Evolutionary conservation across 2,329 filamentous ascomycete species (phyloP).

Genomic region (Alternaria sp.): DNA sequence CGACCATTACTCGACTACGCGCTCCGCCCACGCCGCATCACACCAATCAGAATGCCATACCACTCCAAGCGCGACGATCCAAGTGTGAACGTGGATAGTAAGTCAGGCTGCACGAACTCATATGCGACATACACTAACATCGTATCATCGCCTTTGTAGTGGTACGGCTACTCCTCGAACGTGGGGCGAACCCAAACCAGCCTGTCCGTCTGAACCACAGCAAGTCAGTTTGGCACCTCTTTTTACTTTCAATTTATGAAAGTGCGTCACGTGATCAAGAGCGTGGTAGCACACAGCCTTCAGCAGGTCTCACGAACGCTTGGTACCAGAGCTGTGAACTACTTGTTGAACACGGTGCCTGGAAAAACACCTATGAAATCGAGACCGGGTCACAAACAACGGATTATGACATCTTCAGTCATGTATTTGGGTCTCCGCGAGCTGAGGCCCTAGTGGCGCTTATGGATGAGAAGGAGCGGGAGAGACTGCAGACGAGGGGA

Average conservation of each 20-base stretch:
- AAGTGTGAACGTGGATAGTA: slow-evolving; percentile 8
- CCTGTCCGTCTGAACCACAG: slow-evolving; percentile 4
- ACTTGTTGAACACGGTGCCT: not conserved
- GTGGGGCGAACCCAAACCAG: slow-evolving; percentile 20
- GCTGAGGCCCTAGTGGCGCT: rapidly evolving
- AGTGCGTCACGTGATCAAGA: no score
- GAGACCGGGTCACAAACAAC: not conserved
- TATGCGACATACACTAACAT: not conserved
- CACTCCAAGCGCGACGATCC: slow-evolving; percentile 13
- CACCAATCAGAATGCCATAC: slow-evolving; percentile 7
- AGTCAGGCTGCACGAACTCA: no score
- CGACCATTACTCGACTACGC: slow-evolving; percentile 24
- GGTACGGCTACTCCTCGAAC: slow-evolving; percentile 10
- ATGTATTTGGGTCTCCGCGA: not conserved
- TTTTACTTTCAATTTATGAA: slow-evolving; percentile 13
- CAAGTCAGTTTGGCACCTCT: slow-evolving; percentile 15
- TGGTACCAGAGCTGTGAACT: not conserved
- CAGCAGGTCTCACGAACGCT: not conserved
- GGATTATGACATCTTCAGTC: not conserved
- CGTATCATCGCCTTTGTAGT: not conserved
- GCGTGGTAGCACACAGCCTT: no score
- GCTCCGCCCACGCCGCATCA: slow-evolving; percentile 5
- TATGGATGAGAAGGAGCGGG: not conserved
- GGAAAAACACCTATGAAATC: rapidly evolving
- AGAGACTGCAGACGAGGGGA: not conserved